Evolutionary conservation across 306 rosid species (phyloP).

Genomic region (Bauhinia variegata): DNA sequence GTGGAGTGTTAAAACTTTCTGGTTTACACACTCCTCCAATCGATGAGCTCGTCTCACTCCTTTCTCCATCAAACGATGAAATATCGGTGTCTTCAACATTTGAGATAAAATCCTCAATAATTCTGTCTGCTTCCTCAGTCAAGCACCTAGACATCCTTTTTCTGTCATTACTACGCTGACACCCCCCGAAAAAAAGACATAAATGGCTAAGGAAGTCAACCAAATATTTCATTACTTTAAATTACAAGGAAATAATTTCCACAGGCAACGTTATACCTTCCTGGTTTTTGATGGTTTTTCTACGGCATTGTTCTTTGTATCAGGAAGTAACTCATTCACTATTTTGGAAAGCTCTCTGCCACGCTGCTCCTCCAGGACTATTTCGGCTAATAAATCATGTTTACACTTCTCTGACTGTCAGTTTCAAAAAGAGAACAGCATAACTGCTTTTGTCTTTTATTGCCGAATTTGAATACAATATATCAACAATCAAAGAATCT

Average conservation of each 20-base stretch:
- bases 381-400: slow-evolving; percentile 77
- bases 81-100: slow-evolving; percentile 94
- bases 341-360: slow-evolving; percentile 74
- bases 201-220: slow-evolving; percentile 16
- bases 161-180: slow-evolving; percentile 82
- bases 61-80: slow-evolving; percentile 93
- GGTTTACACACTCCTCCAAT: slow-evolving; percentile 70
- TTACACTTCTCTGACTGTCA: slow-evolving; percentile 85
- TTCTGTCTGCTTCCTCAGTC: slow-evolving; percentile 88
- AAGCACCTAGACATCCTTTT: slow-evolving; percentile 69
- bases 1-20: slow-evolving; percentile 51
- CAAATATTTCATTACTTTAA: slow-evolving; percentile 2
- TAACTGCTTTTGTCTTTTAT: slow-evolving; percentile 3
- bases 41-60: slow-evolving; percentile 93
- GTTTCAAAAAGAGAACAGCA: background rate
- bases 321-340: slow-evolving; percentile 66
- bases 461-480: slow-evolving; percentile 7
- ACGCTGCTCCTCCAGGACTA: slow-evolving; percentile 78
- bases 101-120: slow-evolving; percentile 93
- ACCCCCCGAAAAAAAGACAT: slow-evolving; percentile 5
- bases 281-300: slow-evolving; percentile 57
- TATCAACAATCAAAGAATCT: background rate
- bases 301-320: slow-evolving; percentile 45
- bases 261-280: slow-evolving; percentile 75
- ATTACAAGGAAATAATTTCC: slow-evolving; percentile 24